Conservation (phyloP, 208 protist genomes). For the Acanthamoeba royreba region DNA sequence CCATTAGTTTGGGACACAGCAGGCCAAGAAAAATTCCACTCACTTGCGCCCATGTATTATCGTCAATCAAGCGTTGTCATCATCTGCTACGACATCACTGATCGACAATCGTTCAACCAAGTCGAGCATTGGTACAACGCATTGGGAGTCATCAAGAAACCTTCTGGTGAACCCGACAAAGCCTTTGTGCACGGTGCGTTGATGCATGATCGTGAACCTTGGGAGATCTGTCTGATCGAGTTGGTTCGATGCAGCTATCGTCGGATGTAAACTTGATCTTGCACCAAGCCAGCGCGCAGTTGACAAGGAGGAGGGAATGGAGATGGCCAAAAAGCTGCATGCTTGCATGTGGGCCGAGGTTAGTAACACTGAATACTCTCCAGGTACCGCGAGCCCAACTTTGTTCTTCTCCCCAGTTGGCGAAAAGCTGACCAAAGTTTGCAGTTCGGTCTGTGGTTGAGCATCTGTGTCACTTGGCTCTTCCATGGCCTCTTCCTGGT, state of each 20-base stretch:
- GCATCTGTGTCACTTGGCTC: neutral
- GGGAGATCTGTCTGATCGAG: too few relatives aligned
- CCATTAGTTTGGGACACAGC: slow-evolving; percentile 40
- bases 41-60: slow-evolving; percentile 3
- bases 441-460: neutral
- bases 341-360: neutral
- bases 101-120: neutral
- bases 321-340: neutral
- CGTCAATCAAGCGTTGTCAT: neutral
- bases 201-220: too few relatives aligned
- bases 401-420: neutral
- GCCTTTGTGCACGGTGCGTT: neutral
- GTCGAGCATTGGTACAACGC: neutral
- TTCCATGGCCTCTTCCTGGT: neutral
- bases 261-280: neutral
- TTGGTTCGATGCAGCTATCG: neutral
- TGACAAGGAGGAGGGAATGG: neutral
- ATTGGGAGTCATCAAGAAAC: neutral
- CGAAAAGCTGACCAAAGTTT: neutral
- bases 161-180: neutral
- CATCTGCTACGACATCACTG: slow-evolving; percentile 10
- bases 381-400: neutral
- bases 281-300: neutral
- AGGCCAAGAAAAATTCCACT: neutral
- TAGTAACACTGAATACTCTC: neutral